These are phyloP conservation scores for Acarospora socialis DNA, from an alignment of 2,329 filamentous ascomycete genomes.

Conservation along the genomic window DNA sequence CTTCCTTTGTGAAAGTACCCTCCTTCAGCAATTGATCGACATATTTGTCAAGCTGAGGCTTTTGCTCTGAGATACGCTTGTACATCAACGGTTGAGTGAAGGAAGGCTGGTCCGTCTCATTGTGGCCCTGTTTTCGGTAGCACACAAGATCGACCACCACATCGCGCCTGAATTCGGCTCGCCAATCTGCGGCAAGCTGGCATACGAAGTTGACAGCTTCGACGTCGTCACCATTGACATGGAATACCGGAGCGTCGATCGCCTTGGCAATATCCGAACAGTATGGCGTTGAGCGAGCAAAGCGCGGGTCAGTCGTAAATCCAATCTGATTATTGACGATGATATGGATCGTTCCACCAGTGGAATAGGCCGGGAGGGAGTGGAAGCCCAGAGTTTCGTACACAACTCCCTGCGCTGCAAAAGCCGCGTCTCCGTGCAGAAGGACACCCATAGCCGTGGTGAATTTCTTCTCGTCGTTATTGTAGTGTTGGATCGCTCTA, in stretches of 20 bases:
- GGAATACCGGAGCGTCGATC: conserved; percentile 95
- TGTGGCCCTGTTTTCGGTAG: conserved; percentile 98
- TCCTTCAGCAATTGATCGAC: conserved; percentile 80
- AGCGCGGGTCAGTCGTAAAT: conserved; percentile 96
- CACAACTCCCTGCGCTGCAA: conserved; percentile 90
- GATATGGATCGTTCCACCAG: conserved; percentile 90
- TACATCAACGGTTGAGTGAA: conserved; percentile 99
- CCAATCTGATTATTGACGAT: conserved; percentile 99
- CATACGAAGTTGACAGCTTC: conserved; percentile 98
- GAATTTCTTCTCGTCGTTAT: conserved; percentile 85
- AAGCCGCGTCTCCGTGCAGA: conserved; percentile 92
- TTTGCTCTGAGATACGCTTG: conserved; percentile 82
- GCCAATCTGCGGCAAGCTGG: conserved; percentile 93
- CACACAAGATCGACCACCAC: conserved; percentile 97
- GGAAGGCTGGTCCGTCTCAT: conserved; percentile 97
- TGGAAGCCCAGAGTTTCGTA: conserved; percentile 99
- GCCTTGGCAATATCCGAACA: conserved; percentile 99
- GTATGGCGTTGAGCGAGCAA: conserved; percentile 93
- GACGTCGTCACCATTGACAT: conserved; percentile 97
- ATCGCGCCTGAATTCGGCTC: conserved; percentile 95
- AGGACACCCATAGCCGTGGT: conserved; percentile 87
- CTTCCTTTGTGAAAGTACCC: conserved; percentile 90
- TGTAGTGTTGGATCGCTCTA: conserved; percentile 96
- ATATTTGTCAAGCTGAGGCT: conserved; percentile 79
- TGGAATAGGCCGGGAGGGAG: conserved; percentile 88